phyloP scores from a whole-genome alignment of 345 rosid species.

The Chamaenerion angustifolium region DNA sequence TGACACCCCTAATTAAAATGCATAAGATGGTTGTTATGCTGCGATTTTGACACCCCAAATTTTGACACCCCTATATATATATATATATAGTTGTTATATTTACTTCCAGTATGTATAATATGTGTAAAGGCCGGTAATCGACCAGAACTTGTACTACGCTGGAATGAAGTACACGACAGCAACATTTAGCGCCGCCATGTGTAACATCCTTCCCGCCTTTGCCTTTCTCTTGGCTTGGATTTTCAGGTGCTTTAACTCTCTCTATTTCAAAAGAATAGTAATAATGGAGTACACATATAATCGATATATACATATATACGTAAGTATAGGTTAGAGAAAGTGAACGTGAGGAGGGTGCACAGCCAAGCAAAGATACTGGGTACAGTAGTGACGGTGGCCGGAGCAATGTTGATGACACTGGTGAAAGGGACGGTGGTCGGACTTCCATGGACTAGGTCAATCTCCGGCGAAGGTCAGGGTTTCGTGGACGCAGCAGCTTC shows the following conservation, averaged over 20 bases:
- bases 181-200: conserved; percentile 63
- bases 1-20: no score
- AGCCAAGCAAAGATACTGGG: conserved; percentile 85
- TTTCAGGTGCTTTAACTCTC: conserved; percentile 26
- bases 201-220: conserved; percentile 74
- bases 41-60: no score
- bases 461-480: no score
- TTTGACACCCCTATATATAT: no score
- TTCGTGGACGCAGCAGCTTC: background rate
- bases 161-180: conserved; percentile 89
- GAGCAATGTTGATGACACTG: conserved; percentile 82
- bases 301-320: background rate
- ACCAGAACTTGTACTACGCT: conserved; percentile 56
- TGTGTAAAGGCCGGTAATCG: conserved; percentile 37
- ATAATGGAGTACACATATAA: no score
- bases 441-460: conserved; percentile 47
- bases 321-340: conserved; percentile 52
- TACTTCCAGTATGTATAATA: no score
- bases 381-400: conserved; percentile 71
- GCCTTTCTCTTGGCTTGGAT: conserved; percentile 83
- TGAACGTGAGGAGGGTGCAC: conserved; percentile 35
- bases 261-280: background rate
- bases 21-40: no score
- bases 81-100: no score
- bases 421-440: conserved; percentile 43